Base-by-base conservation (phyloP, 257 asterid genomes). In the Salvia miltiorrhiza region DNA sequence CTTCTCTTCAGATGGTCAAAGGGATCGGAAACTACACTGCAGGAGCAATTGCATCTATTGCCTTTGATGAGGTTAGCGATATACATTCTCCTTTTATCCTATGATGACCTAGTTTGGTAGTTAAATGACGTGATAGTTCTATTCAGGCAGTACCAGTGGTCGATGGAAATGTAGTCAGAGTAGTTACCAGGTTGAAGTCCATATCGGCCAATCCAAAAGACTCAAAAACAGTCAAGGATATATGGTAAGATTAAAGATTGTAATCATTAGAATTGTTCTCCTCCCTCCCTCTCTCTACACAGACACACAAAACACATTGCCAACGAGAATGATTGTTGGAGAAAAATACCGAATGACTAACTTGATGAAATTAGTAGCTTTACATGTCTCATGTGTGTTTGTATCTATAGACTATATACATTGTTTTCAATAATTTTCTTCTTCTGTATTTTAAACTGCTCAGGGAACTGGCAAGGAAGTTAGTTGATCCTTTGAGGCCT, bases 1-100 rank as follows among this genome's bases (percentile, higher is more conserved):
- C 96, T 48, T 76, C 87, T 70, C 97, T 93, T 72, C 86, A 84
- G 73, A 78, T 32, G 79, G 88, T 93, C 49, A 89, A 72, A 59
- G 99, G 99, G 70, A 90, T 93, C 60, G 97, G 99, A 68, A 93
- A 89, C 24, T 93, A 93, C 69, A 93, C 97, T 40, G 97, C 99
- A 41, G 99, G 99, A 74, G 99, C 97, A 65, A 86, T 90, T 71
- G 95, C 97, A 65, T 90, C 99, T 14, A 93, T 93, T 69, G 97
- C 99, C 52, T 90, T 90, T 72, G 78, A 84, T 62, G 90, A 93
- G 96, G 99, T 93, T 70, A 39, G 70, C 73, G 65, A 54, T 32
- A 61, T 65, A 35, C 53, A 24, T 58, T 40, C 39, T 69, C 62
- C 20, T 50, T 47, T 50, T 30, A 37, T 69, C 33, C 21, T 60